Percentiles rank a stretch among this genome's conserved stretches.
Conservation (phyloP, 1,284 basidiomycete species). For the Athelia psychrophila region DNA sequence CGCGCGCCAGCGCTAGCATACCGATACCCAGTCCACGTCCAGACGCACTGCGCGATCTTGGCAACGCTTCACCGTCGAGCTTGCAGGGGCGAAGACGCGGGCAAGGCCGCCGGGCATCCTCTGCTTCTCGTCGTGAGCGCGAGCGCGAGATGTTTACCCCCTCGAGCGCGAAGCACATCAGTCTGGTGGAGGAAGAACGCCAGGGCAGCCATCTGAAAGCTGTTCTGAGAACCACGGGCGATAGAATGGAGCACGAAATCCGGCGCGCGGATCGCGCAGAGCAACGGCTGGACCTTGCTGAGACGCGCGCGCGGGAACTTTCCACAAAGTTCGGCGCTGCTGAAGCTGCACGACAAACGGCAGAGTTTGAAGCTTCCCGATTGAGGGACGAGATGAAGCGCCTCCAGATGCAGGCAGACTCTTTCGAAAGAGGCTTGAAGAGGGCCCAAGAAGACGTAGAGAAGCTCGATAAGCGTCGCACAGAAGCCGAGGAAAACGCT, state of each 20-base stretch:
- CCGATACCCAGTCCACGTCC: neutral
- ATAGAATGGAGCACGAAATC: conserved; percentile 56
- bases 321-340: conserved; percentile 34
- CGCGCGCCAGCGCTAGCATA: neutral
- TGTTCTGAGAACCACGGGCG: conserved; percentile 48
- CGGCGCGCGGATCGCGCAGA: conserved; percentile 50
- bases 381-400: conserved; percentile 46
- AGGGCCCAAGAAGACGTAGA: conserved; percentile 39
- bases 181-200: conserved; percentile 62
- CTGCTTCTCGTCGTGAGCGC: neutral
- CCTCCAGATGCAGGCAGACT: conserved; percentile 47
- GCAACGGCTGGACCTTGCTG: conserved; percentile 49
- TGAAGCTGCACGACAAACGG: conserved; percentile 44
- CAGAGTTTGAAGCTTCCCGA: conserved; percentile 44
- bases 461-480: conserved; percentile 40
- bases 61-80: neutral
- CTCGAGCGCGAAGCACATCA: conserved; percentile 22
- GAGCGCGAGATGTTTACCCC: conserved; percentile 20
- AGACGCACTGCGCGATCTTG: neutral
- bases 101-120: neutral
- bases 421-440: conserved; percentile 45
- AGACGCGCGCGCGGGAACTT: conserved; percentile 44
- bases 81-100: neutral
- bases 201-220: conserved; percentile 56
- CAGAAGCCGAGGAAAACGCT: conserved; percentile 45